phyloP scores from a whole-genome alignment of 2,329 filamentous ascomycete genomes.

The Ophiostoma ips region DNA sequence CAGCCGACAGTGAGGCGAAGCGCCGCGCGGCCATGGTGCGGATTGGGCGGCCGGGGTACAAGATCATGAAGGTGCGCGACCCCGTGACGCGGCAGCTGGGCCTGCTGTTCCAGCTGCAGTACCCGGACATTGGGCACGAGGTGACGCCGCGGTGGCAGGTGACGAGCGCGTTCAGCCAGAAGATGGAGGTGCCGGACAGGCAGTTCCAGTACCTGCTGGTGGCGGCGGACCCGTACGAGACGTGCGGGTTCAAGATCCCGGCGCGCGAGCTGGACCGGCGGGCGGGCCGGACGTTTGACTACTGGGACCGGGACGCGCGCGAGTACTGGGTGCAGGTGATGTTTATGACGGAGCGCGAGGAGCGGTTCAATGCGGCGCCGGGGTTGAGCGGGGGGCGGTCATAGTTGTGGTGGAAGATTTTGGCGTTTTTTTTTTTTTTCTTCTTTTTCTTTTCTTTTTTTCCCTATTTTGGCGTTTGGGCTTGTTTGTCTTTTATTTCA shows the following conservation, averaged over 20 bases:
- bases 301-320: slow-evolving; percentile 90
- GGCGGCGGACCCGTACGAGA: slow-evolving; percentile 96
- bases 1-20: slow-evolving; percentile 22
- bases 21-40: slow-evolving; percentile 68
- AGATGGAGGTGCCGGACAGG: slow-evolving; percentile 86
- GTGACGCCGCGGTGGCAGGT: slow-evolving; percentile 76
- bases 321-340: slow-evolving; percentile 97
- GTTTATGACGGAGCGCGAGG: slow-evolving; percentile 96
- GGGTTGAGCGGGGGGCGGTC: neutral
- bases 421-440: neutral
- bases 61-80: slow-evolving; percentile 92
- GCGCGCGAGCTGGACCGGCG: slow-evolving; percentile 82
- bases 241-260: slow-evolving; percentile 90
- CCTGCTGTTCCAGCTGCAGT: slow-evolving; percentile 31
- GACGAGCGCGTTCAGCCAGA: slow-evolving; percentile 96
- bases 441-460: neutral
- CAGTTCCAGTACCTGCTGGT: slow-evolving; percentile 90
- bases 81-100: slow-evolving; percentile 46
- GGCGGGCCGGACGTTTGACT: slow-evolving; percentile 79
- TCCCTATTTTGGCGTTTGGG: neutral
- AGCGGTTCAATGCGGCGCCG: slow-evolving; percentile 27
- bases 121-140: slow-evolving; percentile 71
- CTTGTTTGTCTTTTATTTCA: neutral
- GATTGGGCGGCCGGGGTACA: slow-evolving; percentile 92
- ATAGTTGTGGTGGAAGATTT: neutral